Evolutionary conservation across 495 filamentous ascomycete species (phyloP).

Genomic region (Terfezia boudieri): DNA sequence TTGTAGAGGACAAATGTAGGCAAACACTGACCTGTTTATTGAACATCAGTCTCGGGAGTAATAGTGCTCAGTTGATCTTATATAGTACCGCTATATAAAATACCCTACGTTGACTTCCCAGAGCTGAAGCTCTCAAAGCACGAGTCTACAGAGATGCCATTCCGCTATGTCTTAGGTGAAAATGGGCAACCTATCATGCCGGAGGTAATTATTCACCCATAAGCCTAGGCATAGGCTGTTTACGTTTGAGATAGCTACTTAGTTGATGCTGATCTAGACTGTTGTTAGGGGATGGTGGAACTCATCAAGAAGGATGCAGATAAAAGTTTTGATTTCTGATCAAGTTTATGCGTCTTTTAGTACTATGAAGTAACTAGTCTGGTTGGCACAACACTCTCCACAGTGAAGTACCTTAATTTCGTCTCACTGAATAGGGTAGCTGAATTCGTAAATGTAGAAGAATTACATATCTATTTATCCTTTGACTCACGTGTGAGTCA

Average conservation of each 20-base stretch:
- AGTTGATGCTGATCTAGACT: neutral
- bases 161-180: conserved; percentile 65
- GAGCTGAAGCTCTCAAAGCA: conserved; percentile 75
- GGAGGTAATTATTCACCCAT: conserved; percentile 31
- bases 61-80: conserved; percentile 1
- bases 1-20: conserved; percentile 61
- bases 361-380: too few species aligned
- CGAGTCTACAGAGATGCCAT: conserved; percentile 91
- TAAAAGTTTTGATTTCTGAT: conserved; percentile 46
- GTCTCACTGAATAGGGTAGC: too few species aligned
- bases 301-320: conserved; percentile 86
- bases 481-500: too few species aligned
- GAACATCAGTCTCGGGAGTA: conserved; percentile 1
- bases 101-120: conserved; percentile 65
- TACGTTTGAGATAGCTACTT: neutral
- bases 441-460: too few species aligned
- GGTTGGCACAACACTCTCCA: too few species aligned
- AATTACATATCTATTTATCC: too few species aligned
- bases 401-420: too few species aligned
- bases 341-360: conserved; percentile 6
- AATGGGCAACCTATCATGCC: conserved; percentile 76
- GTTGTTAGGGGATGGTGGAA: conserved; percentile 64
- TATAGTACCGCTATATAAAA: conserved; percentile 47
- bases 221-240: neutral
- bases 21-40: neutral